phyloP scores from a whole-genome alignment of 2,329 filamentous ascomycete genomes.

The Phaeosphaeria sp. region DNA sequence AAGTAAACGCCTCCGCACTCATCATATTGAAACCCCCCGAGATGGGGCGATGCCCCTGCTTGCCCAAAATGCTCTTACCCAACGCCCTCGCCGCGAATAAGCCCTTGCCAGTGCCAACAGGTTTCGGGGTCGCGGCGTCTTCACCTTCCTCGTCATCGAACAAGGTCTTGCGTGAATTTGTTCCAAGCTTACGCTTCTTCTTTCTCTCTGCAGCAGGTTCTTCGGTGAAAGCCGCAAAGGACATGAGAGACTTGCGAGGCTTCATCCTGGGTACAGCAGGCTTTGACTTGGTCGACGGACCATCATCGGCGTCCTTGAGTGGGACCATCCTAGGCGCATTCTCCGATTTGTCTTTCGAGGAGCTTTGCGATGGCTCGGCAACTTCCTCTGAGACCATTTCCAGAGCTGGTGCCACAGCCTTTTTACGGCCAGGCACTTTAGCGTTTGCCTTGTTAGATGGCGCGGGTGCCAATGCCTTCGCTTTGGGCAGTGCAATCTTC shows the following conservation, averaged over 20 bases:
- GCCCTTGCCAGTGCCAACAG: conserved; percentile 42
- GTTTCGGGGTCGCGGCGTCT: conserved; percentile 38
- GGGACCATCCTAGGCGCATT: conserved; percentile 43
- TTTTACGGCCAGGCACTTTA: conserved; percentile 47
- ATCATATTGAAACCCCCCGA: conserved; percentile 44
- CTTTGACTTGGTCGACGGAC: conserved; percentile 39
- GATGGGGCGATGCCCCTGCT: conserved; percentile 34
- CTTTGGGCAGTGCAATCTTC: conserved; percentile 39
- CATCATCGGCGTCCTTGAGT: conserved; percentile 44
- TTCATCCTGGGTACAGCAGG: conserved; percentile 45
- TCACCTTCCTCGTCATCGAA: conserved; percentile 61
- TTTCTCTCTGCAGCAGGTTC: conserved; percentile 52
- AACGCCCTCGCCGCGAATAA: conserved; percentile 47
- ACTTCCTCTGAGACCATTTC: conserved; percentile 54
- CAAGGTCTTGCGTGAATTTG: conserved; percentile 65
- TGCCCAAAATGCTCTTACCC: conserved; percentile 41
- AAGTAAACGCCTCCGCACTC: conserved; percentile 48
- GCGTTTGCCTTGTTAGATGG: conserved; percentile 54
- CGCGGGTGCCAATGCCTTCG: conserved; percentile 53
- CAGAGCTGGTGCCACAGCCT: conserved; percentile 45
- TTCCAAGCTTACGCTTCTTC: conserved; percentile 78
- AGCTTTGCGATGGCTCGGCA: conserved; percentile 34
- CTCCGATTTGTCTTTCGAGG: conserved; percentile 47
- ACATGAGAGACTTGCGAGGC: conserved; percentile 56
- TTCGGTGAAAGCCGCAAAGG: conserved; percentile 51